Base-by-base conservation (phyloP, 495 filamentous ascomycete species). In the Friedmanniomyces simplex region DNA sequence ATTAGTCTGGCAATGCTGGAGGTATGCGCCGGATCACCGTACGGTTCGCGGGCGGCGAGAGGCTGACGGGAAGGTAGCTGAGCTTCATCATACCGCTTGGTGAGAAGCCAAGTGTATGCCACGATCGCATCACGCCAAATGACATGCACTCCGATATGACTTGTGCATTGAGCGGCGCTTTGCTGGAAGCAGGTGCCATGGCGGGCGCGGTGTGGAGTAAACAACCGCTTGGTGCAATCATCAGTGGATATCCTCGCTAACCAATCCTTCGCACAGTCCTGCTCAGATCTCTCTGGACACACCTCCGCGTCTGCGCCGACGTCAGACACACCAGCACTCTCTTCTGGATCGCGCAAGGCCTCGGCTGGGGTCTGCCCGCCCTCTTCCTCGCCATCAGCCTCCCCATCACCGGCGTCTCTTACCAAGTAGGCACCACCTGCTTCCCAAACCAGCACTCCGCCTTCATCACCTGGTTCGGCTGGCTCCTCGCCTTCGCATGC, bases 281-380 rank as follows among this genome's bases (percentile, higher is more conserved):
- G 28, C 56, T 71, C 37, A 68, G 69, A 30, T 62, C 63, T 16
- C 39, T 71, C 8, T 73, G 68, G 69, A 67, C 67, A 1, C 63
- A 70, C 34, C 60, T 72, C 36, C 60, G 65, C 25, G 66, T 73
- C 32, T 67, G 60, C 57, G 66, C 63, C 66, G 68, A 72, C 59
- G 8, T 58, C 10, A 45, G 64, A 22, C 70, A 63, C n/a, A 63
- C 64, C 36, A 12, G 49, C 21, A 21, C 26, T 5, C 71, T 67
- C 63, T 58, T 63, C 43, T 70, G 53, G 51, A 55, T 61, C 37
- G 57, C 61, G 25, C 65, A 68, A 6, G 32, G 54, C 16, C 49
- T 62, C 26, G 69, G 69, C 24, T 59, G 55, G n/a, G 46, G 65
- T 8, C 7, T 70, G 0, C 63, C 69, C 4, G 41, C 65, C 20